Evolutionary conservation across 164 flowering plant species (phyloP).

Genomic region (Magnolia kwangsiensis): DNA sequence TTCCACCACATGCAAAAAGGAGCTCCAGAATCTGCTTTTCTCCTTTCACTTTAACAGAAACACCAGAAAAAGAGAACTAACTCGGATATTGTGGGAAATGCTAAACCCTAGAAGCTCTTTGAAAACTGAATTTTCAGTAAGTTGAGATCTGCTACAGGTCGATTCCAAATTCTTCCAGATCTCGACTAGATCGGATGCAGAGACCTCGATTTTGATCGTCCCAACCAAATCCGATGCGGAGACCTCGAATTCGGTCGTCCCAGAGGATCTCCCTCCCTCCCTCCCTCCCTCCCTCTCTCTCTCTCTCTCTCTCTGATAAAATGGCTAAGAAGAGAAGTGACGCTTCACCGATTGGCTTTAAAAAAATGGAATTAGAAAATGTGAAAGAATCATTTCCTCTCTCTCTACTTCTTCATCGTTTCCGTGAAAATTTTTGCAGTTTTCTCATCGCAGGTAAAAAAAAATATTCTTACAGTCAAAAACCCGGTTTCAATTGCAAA

Average conservation of each 20-base stretch:
- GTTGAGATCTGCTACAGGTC: neutral
- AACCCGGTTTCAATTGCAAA: too few relatives aligned
- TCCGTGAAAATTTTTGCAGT: too few relatives aligned
- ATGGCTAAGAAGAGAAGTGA: slow-evolving; percentile 4
- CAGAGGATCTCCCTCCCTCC: neutral
- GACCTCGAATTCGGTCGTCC: neutral
- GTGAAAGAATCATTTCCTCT: neutral
- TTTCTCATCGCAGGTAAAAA: too few relatives aligned
- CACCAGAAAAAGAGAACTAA: neutral
- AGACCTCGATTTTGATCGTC: neutral
- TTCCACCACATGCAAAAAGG: slow-evolving; percentile 5
- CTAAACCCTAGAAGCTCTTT: neutral
- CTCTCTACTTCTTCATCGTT: neutral
- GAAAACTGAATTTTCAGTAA: neutral
- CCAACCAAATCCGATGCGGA: neutral
- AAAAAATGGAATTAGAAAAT: neutral
- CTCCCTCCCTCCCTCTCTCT: too few relatives aligned
- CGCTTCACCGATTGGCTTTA: slow-evolving; percentile 3
- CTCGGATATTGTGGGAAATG: neutral
- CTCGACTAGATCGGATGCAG: neutral
- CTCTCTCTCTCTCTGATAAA: neutral
- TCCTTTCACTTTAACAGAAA: neutral
- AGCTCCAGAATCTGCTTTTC: neutral
- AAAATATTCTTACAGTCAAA: too few relatives aligned
- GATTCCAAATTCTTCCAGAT: slow-evolving; percentile 1